Conservation (phyloP, 495 filamentous ascomycete species). For the Penicillium ucsense region DNA sequence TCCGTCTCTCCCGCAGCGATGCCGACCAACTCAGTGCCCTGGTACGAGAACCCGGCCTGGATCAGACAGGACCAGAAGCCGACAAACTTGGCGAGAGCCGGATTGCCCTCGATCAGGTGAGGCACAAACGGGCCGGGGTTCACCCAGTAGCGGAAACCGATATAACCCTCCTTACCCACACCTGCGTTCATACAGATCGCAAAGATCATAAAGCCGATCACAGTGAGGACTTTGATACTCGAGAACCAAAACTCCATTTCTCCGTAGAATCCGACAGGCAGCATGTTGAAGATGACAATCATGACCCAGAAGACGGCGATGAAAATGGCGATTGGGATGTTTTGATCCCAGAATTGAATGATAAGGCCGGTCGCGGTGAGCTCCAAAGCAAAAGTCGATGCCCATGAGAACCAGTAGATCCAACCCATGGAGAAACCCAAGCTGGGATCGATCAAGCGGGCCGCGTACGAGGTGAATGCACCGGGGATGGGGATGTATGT, state of each 20-base stretch:
- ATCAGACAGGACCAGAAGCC: slow-evolving; percentile 42
- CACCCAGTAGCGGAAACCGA: slow-evolving; percentile 60
- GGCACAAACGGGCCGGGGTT: slow-evolving; percentile 57
- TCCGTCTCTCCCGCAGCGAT: slow-evolving; percentile 67
- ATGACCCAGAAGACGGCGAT: slow-evolving; percentile 69
- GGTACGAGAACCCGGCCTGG: slow-evolving; percentile 60
- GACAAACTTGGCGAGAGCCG: slow-evolving; percentile 45
- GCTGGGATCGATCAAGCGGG: slow-evolving; percentile 61
- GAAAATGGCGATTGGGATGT: slow-evolving; percentile 55
- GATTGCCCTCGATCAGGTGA: slow-evolving; percentile 38
- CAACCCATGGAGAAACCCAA: slow-evolving; percentile 74
- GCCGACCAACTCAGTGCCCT: slow-evolving; percentile 65
- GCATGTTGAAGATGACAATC: slow-evolving; percentile 56
- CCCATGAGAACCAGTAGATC: slow-evolving; percentile 60
- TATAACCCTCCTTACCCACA: slow-evolving; percentile 46
- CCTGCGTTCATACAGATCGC: slow-evolving; percentile 60
- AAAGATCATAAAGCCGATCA: slow-evolving; percentile 55
- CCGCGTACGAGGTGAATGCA: slow-evolving; percentile 64
- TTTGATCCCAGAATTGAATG: slow-evolving; percentile 62
- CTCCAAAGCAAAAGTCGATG: slow-evolving; percentile 65
- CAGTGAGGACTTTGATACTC: slow-evolving; percentile 53
- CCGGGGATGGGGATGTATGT: slow-evolving; percentile 71
- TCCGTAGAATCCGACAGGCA: slow-evolving; percentile 48
- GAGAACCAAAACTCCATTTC: slow-evolving; percentile 64
- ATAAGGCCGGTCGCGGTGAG: slow-evolving; percentile 65